Base-by-base conservation (phyloP, 805 yeast genomes). In the Saccharomycopsis javanensis region DNA sequence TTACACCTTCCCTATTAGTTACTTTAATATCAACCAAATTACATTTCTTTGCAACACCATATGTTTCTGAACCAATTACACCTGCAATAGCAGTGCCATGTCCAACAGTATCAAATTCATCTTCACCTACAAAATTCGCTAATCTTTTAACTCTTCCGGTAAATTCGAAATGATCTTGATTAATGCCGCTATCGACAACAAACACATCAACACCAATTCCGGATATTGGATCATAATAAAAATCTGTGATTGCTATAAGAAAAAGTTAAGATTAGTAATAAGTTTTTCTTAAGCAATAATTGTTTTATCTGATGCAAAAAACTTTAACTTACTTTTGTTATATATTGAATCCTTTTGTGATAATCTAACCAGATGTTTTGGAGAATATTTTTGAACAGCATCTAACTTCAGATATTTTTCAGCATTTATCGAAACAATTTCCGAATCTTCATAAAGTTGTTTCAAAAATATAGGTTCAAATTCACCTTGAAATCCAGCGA, bases 171-270 rank as follows among this genome's bases (percentile, higher is more conserved):
- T 81, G 85, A 53, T 74, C 70, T 30, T 71, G 65, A 65, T 80
- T 76, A 64, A 79, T 73, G 63, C 83, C 83, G 46, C 82, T 78
- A 67, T 79, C 83, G 64, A 79, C 76, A 55, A 79, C 76, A 63
- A 78, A 77, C 20, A 82, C 75, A 52, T 80, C 77, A 58, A 79
- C 82, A 63, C 86, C 83, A 61, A 75, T 74, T 55, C 86, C 86
- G 4, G 75, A 75, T 27, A 68, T 72, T 37, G 71, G 69, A 61
- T 76, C 77, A 64, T 68, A 76, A 28, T 72, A 64, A 64, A 69
- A 77, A 56, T 74, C 74, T 67, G 70, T 64, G 10, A 20, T 28
- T 33, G 37, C 55, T 56, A 27, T 46, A 25, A n/a, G 13, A 8
- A 4, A 31, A 31, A 31, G 13, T 30, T 3, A 31, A 31, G 10